Evolutionary conservation across 176 grass and related monocot species (phyloP).

Genomic region (Chrysopogon serrulatus): DNA sequence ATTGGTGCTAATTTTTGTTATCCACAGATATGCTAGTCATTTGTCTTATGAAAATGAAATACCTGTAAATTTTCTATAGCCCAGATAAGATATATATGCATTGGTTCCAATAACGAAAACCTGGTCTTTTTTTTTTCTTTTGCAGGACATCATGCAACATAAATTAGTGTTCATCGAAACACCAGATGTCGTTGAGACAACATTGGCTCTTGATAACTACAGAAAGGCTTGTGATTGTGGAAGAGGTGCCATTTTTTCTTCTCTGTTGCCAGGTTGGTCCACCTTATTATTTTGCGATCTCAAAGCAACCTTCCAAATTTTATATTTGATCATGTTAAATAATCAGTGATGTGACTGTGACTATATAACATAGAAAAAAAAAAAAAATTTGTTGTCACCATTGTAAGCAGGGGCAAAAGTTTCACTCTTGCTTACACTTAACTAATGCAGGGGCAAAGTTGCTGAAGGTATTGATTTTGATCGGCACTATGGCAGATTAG

Average conservation of each 20-base stretch:
- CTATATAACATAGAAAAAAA: not conserved
- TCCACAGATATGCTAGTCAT: not conserved
- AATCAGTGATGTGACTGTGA: not conserved
- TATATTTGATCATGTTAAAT: not conserved
- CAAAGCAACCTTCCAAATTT: constrained; percentile 7
- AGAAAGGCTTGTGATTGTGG: constrained; percentile 94
- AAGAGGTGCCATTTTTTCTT: constrained; percentile 93
- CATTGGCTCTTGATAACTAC: constrained; percentile 97
- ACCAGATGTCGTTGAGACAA: constrained; percentile 98
- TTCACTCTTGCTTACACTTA: not conserved
- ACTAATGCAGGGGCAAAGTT: constrained; percentile 81
- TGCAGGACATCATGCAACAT: constrained; percentile 98
- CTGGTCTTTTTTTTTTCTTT: no score
- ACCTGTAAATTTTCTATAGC: not conserved
- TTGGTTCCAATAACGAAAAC: not conserved
- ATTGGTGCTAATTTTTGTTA: not conserved
- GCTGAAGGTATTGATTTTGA: constrained; percentile 99
- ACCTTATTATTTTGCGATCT: not conserved
- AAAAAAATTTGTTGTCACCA: not conserved
- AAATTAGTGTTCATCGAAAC: constrained; percentile 99
- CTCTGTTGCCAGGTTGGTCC: constrained; percentile 85
- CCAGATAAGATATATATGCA: not conserved
- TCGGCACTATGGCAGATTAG: constrained; percentile 95
- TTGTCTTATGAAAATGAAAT: not conserved
- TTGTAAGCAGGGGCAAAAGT: not conserved